Evolutionary conservation across 441 rosid genomes (phyloP).

Genomic region (Corymbia calophylla): DNA sequence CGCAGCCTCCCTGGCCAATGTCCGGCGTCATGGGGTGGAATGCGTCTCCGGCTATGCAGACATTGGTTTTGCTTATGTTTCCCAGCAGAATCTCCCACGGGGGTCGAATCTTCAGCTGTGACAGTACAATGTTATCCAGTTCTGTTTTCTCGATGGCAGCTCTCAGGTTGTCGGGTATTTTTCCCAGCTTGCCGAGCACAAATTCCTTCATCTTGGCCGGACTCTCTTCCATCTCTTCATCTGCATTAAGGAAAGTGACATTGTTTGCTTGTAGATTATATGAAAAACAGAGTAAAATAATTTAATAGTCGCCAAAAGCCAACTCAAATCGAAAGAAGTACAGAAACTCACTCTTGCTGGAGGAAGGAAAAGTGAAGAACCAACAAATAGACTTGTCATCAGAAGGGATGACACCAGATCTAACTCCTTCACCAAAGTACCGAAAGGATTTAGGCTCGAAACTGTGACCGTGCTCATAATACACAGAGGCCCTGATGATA

Average conservation of each 20-base stretch:
- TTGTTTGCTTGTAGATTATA: background rate
- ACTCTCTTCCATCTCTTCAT: background rate
- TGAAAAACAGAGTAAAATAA: background rate
- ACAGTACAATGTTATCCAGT: background rate
- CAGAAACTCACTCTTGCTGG: background rate
- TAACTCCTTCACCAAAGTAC: background rate
- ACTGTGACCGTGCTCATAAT: background rate
- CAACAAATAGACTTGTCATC: background rate
- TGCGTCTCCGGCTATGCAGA: background rate
- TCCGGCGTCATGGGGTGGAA: background rate
- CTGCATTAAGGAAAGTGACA: background rate
- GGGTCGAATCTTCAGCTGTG: background rate
- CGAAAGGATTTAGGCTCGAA: background rate
- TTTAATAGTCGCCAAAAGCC: background rate
- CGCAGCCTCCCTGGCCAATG: background rate
- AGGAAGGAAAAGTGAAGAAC: background rate
- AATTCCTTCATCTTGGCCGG: background rate
- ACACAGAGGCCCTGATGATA: background rate
- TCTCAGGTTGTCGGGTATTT: background rate
- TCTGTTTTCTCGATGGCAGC: background rate
- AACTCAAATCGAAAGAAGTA: background rate
- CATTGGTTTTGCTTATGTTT: background rate
- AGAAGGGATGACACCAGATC: background rate
- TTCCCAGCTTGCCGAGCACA: background rate
- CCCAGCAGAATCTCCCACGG: background rate